Conservation (phyloP, 345 rosid genomes). For the Lepidium didymum region DNA sequence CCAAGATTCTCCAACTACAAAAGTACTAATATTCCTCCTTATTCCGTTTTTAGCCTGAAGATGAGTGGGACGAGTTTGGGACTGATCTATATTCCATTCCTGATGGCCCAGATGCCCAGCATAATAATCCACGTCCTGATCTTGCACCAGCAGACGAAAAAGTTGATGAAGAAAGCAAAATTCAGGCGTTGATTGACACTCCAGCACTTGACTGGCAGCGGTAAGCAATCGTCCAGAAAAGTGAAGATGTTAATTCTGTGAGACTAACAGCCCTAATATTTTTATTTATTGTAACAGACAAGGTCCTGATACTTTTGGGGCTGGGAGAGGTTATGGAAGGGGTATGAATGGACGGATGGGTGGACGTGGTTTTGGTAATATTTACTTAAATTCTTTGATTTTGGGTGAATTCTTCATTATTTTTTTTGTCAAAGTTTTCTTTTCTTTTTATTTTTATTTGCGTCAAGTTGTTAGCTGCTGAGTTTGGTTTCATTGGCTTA, state of each 20-base stretch:
- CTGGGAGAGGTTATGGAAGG: constrained; percentile 95
- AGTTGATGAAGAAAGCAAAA: constrained; percentile 93
- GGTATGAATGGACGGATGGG: constrained; percentile 89
- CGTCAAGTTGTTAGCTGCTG: constrained; percentile 4
- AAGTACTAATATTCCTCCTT: neutral
- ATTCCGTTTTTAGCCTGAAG: constrained; percentile 50
- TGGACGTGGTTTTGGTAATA: constrained; percentile 92
- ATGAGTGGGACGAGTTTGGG: constrained; percentile 98
- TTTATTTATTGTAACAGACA: constrained; percentile 46
- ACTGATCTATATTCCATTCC: constrained; percentile 89
- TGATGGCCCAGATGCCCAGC: constrained; percentile 48
- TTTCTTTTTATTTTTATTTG: neutral
- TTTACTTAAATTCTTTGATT: neutral
- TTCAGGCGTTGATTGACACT: constrained; percentile 85
- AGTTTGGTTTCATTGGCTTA: constrained; percentile 23
- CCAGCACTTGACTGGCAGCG: constrained; percentile 99
- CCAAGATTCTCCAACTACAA: neutral
- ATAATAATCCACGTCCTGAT: constrained; percentile 43
- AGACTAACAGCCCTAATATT: neutral
- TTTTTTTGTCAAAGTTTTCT: neutral
- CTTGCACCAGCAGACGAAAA: constrained; percentile 49
- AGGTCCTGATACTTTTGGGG: constrained; percentile 75
- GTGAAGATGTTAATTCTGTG: neutral
- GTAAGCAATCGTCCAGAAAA: constrained; percentile 36
- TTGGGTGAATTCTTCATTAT: neutral